Evolutionary conservation across 805 yeast species (phyloP).

Genomic region (Candida railenensis): DNA sequence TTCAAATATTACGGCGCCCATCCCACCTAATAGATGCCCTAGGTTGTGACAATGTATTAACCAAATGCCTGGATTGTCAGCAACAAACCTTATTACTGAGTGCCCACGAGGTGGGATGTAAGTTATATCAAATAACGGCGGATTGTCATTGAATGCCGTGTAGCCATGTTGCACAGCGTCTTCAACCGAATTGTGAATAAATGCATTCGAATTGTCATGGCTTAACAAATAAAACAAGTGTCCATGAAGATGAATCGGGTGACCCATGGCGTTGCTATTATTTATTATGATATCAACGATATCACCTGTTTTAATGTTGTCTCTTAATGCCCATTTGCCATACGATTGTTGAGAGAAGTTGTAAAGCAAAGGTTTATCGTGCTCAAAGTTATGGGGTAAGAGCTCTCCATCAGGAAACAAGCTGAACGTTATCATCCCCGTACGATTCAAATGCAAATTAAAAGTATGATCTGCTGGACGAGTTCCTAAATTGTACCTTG

Average conservation of each 20-base stretch:
- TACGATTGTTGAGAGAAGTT: conserved; percentile 4
- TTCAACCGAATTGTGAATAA: conserved; percentile 21
- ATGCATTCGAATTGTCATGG: conserved; percentile 19
- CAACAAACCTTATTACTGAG: conserved; percentile 28
- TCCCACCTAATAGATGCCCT: conserved; percentile 33
- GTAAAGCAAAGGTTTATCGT: conserved; percentile 17
- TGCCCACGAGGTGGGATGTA: conserved; percentile 31
- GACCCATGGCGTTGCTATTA: conserved; percentile 25
- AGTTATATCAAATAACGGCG: conserved; percentile 26
- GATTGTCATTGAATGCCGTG: conserved; percentile 12
- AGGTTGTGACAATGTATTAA: conserved; percentile 34
- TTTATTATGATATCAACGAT: conserved; percentile 30
- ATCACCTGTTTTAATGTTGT: conserved; percentile 24
- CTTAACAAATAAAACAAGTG: conserved; percentile 30
- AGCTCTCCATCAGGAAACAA: conserved; percentile 20
- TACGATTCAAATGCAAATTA: conserved; percentile 28
- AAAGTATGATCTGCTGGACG: conserved; percentile 25
- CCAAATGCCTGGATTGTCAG: conserved; percentile 33
- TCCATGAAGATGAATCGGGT: conserved; percentile 37
- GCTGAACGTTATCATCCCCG: conserved; percentile 25
- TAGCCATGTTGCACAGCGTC: conserved; percentile 21
- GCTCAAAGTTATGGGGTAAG: conserved; percentile 20
- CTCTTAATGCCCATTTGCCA: conserved; percentile 8
- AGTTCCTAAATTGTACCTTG: conserved; percentile 6
- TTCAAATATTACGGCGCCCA: conserved; percentile 15